Evolutionary conservation across 768 basidiomycete genomes (phyloP).

Genomic region (Cystofilobasidium capitatum): DNA sequence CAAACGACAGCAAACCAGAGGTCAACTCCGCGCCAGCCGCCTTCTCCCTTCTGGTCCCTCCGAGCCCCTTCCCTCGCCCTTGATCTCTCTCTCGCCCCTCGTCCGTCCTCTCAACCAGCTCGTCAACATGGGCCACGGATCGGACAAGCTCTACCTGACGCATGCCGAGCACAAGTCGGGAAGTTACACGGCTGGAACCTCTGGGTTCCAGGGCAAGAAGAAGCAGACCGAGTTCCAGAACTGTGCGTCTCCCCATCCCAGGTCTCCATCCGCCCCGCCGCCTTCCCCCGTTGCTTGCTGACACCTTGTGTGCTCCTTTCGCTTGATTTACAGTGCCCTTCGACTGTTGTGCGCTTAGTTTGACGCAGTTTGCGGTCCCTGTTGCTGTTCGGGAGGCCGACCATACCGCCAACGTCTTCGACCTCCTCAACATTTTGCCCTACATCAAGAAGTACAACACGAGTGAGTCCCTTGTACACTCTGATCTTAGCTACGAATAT

Average conservation of each 20-base stretch:
- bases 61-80: background rate
- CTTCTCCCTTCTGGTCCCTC: background rate
- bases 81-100: background rate
- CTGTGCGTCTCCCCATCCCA: background rate
- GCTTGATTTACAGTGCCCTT: constrained; percentile 5
- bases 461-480: constrained; percentile 31
- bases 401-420: constrained; percentile 57
- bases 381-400: constrained; percentile 77
- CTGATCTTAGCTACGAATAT: background rate
- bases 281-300: too few species aligned
- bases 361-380: constrained; percentile 79
- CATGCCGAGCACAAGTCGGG: constrained; percentile 25
- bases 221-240: constrained; percentile 36
- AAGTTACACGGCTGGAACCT: background rate
- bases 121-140: constrained; percentile 37
- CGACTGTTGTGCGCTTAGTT: constrained; percentile 84
- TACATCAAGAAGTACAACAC: constrained; percentile 60
- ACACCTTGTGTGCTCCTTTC: too few species aligned
- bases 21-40: too few species aligned
- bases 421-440: constrained; percentile 67
- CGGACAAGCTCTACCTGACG: constrained; percentile 40
- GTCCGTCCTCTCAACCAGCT: background rate
- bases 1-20: too few species aligned
- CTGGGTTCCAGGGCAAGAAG: constrained; percentile 13
- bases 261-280: too few species aligned